phyloP scores from a whole-genome alignment of 2,329 filamentous ascomycete species.

The Acephala macrosclerotiorum region DNA sequence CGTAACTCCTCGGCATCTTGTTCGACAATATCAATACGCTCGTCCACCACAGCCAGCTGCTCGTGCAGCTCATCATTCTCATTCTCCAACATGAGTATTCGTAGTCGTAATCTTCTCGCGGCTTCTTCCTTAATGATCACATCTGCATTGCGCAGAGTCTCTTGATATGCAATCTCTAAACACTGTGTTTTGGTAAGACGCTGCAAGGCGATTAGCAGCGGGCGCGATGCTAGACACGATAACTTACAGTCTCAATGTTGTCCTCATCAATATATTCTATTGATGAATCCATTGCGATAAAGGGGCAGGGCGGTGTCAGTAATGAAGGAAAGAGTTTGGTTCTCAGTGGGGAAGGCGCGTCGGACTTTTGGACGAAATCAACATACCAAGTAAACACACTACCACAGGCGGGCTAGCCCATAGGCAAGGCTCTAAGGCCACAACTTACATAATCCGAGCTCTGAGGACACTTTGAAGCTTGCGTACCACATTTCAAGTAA shows the following conservation, averaged over 20 bases:
- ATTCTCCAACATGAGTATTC: constrained; percentile 74
- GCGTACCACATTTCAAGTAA: constrained; percentile 14
- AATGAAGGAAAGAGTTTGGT: constrained; percentile 9
- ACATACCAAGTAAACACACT: constrained; percentile 22
- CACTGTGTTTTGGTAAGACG: constrained; percentile 42
- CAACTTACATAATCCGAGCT: not conserved
- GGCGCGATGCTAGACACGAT: not conserved
- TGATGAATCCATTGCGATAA: constrained; percentile 38
- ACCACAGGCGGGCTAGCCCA: not conserved
- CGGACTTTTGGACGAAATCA: not conserved
- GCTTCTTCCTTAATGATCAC: constrained; percentile 79
- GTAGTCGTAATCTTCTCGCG: constrained; percentile 72
- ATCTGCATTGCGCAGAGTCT: constrained; percentile 68
- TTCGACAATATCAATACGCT: constrained; percentile 63
- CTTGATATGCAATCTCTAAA: constrained; percentile 76
- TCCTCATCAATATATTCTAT: constrained; percentile 41
- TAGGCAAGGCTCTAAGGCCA: not conserved
- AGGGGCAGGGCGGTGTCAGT: constrained; percentile 1
- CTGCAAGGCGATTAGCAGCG: constrained; percentile 34
- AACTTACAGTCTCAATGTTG: constrained; percentile 39
- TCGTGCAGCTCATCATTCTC: constrained; percentile 75
- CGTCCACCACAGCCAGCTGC: constrained; percentile 65
- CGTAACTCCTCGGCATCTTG: constrained; percentile 55
- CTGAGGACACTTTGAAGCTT: constrained; percentile 7
- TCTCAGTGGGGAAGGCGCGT: not conserved